These are phyloP conservation scores for Hypoxylon rickii DNA, from an alignment of 495 filamentous ascomycete species.

Conservation along the genomic window DNA sequence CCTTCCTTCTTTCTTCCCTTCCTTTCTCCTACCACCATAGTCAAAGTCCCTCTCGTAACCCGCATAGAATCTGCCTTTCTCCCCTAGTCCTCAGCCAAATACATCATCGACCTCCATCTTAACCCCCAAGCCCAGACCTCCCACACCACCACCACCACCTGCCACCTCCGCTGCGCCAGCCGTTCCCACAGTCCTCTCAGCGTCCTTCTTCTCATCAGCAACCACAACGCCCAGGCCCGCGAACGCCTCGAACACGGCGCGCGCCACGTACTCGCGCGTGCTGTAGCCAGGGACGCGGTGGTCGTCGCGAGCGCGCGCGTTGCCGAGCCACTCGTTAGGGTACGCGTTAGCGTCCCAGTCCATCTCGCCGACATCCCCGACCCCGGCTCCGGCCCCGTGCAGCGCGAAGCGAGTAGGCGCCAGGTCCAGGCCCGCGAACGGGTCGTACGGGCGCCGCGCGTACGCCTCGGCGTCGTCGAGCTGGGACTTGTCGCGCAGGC, in stretches of 20 bases:
- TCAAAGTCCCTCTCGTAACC: too few relatives aligned
- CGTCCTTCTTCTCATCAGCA: slow-evolving; percentile 70
- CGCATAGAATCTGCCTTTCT: too few relatives aligned
- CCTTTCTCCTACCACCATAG: too few relatives aligned
- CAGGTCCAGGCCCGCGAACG: slow-evolving; percentile 76
- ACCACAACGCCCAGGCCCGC: slow-evolving; percentile 80
- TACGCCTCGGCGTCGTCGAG: slow-evolving; percentile 39
- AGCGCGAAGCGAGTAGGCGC: slow-evolving; percentile 64
- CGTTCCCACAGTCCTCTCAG: slow-evolving; percentile 38
- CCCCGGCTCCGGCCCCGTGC: neutral
- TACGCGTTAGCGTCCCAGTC: slow-evolving; percentile 59
- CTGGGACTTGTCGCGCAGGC: slow-evolving; percentile 65
- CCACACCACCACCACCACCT: slow-evolving; percentile 37
- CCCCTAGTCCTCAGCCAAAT: slow-evolving; percentile 39
- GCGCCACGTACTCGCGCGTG: slow-evolving; percentile 75
- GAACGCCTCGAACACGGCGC: slow-evolving; percentile 87
- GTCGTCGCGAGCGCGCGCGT: slow-evolving; percentile 59
- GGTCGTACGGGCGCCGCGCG: slow-evolving; percentile 73
- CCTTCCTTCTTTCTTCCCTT: too few relatives aligned
- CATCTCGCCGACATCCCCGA: too few relatives aligned
- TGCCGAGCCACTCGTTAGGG: slow-evolving; percentile 62
- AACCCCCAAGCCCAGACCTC: slow-evolving; percentile 25
- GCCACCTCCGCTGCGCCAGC: slow-evolving; percentile 38
- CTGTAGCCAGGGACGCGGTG: slow-evolving; percentile 83
- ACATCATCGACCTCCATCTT: slow-evolving; percentile 54